phyloP scores from a whole-genome alignment of 306 rosid genomes.

The Aeschynomene evenia region DNA sequence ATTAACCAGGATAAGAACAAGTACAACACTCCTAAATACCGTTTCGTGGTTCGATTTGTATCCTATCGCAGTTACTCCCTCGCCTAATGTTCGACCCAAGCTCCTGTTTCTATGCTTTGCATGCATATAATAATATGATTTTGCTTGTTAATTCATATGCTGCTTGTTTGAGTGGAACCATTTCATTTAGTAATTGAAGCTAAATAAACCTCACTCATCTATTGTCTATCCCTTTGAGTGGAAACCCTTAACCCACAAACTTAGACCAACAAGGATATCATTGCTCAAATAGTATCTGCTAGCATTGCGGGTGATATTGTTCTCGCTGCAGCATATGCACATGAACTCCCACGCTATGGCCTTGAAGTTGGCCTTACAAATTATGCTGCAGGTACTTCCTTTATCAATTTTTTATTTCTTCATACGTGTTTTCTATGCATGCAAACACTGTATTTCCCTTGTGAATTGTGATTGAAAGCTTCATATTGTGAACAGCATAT shows the following conservation, averaged over 20 bases:
- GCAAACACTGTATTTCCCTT: background rate
- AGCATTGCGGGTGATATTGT: conserved; percentile 79
- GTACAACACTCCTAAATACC: conserved; percentile 78
- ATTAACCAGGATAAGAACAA: conserved; percentile 86
- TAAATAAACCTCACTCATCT: background rate
- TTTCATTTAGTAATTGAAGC: background rate
- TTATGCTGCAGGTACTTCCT: conserved; percentile 72
- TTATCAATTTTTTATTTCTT: background rate
- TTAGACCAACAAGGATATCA: conserved; percentile 71
- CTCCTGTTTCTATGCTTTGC: background rate
- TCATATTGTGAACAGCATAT: conserved; percentile 47
- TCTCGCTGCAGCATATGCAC: conserved; percentile 74
- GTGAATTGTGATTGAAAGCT: background rate
- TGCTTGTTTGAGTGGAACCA: background rate
- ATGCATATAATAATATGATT: background rate
- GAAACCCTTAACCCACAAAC: conserved; percentile 25
- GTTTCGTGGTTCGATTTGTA: conserved; percentile 75
- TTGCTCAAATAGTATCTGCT: conserved; percentile 66
- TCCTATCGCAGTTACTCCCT: conserved; percentile 36
- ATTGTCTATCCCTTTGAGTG: background rate
- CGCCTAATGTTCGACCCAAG: background rate
- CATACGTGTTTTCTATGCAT: background rate
- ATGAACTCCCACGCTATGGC: conserved; percentile 69
- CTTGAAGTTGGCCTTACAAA: conserved; percentile 78
- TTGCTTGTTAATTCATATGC: background rate